Base-by-base conservation (phyloP, 352 stramenopile genomes). In the Pythium phragmitis region DNA sequence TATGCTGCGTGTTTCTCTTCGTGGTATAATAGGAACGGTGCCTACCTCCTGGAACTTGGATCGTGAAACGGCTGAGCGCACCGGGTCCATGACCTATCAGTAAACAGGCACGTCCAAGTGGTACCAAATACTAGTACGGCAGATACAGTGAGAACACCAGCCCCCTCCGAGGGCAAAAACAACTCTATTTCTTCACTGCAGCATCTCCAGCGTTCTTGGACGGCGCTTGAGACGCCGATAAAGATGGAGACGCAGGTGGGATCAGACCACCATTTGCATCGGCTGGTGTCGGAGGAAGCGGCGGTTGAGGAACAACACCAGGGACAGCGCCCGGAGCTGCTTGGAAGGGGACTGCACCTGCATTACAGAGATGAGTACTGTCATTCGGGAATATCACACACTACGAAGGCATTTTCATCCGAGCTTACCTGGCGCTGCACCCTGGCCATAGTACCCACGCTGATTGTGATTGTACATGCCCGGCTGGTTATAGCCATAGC, bases 381-480 rank as follows among this genome's bases (percentile, higher is more conserved):
- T 59, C 52, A 46, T 23, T 49, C 0, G 37, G 19, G 11, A n/a
- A 47, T 34, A 30, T 17, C 16, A 4, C 5, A 47, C 36, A 36
- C 12, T 7, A 26, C 21, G 23, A 49, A 17, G 9, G 42, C 49
- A 17, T 3, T 26, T 42, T 21, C n/a, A 49, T 12, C 30, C 21
- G 26, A 14, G 57, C 56, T 41, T 54, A 67, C 58, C 60, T 60
- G 45, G 51, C 36, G 67, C 63, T 39, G 75, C 74, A 8, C 76
- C 78, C 11, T 77, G 74, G 9, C 69, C 63, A 49, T 88, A 90
- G 48, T 86, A 88, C 17, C 73, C 77, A 30, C 74, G 77, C 39
- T 46, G 39, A 23, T 62, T 39, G 34, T 9, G 65, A 60, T 85
- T 87, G 74, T 88, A 91, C 47, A 65, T 66, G 34, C 65, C 63